Evolutionary conservation across 176 grass and related monocot genomes (phyloP), one percentile per base, ranked within the genome.

Genomic region (Zizania latifolia): DNA sequence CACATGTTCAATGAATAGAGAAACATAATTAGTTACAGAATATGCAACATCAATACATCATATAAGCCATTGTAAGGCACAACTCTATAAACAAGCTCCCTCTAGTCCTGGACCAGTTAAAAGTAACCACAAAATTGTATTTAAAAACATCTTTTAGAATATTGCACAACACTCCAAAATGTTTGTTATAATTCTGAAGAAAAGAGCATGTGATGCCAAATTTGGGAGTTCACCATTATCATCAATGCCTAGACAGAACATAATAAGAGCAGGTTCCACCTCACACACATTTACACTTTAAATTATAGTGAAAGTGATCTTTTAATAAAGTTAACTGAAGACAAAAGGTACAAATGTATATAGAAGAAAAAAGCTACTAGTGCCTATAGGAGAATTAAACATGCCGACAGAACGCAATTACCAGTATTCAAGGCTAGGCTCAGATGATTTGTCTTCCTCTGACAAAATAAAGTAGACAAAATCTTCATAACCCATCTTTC

Each of bases 401-500:
- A 33, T 16, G 73, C 34, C 1, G 5, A 70, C 37, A 55, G 45
- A 70, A 37, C 41, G 46, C 7, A 82, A 48, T 87, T 92, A 99
- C 96, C 96, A 99, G 82, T 95, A 99, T 62, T 99, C 96, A 72
- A 99, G 92, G 81, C 96, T 99, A 67, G 92, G 96, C 65, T 99
- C 96, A 38, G 92, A 88, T 40, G 92, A 99, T 82, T 99, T 99
- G 62, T 99, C 89, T 85, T 99, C 96, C 82, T 99, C 96, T 24
- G 96, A 88, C 75, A 99, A 86, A 72, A 99, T 99, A 75, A 99
- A 99, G 82, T 99, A 95, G 53, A 99, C 96, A 65, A 95, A 99
- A 84, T 99, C 96, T 88, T 99, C 96, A 79, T 99, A 99, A 65
- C 96, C 82, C 96, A 99, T 99, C 79, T 99, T 99, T 38, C 92